phyloP scores from a whole-genome alignment of 108 stramenopile genomes.

The Skeletonema costatum region DNA sequence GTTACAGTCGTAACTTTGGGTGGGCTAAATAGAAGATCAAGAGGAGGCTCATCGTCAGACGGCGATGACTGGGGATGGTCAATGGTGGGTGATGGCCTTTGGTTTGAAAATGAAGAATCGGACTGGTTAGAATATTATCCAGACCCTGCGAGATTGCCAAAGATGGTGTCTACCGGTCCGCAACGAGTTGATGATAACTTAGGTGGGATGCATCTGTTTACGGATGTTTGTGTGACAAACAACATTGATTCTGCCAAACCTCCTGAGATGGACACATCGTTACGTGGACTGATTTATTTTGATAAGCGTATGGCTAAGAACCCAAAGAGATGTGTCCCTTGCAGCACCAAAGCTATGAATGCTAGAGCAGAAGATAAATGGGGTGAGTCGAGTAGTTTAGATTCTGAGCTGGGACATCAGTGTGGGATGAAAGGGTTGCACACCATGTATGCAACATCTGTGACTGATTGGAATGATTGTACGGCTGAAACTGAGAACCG shows the following conservation, averaged over 20 bases:
- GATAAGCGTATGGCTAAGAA: conserved; percentile 11
- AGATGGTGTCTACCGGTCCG: conserved; percentile 10
- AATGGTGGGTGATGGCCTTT: neutral
- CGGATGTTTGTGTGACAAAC: conserved; percentile 36
- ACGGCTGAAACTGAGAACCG: neutral
- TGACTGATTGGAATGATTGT: conserved; percentile 42
- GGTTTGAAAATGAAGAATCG: neutral
- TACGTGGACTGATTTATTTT: conserved; percentile 41
- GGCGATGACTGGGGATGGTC: conserved; percentile 2
- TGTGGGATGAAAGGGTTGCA: conserved; percentile 41
- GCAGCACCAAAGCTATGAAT: neutral
- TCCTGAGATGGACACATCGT: conserved; percentile 9
- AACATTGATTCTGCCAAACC: conserved; percentile 25
- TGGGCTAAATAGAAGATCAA: neutral
- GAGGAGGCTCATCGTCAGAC: neutral
- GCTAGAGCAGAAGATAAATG: conserved; percentile 10
- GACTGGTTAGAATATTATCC: conserved; percentile 25
- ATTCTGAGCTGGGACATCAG: conserved; percentile 13
- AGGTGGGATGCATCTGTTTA: conserved; percentile 15
- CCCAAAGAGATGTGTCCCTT: conserved; percentile 35
- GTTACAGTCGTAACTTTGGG: neutral
- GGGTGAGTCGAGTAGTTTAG: neutral
- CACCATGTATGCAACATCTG: conserved; percentile 40
- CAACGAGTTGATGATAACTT: neutral
- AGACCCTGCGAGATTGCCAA: conserved; percentile 3